Evolutionary conservation across 148 eudicot genomes (phyloP).

Genomic region (Dianthus caryophyllus): DNA sequence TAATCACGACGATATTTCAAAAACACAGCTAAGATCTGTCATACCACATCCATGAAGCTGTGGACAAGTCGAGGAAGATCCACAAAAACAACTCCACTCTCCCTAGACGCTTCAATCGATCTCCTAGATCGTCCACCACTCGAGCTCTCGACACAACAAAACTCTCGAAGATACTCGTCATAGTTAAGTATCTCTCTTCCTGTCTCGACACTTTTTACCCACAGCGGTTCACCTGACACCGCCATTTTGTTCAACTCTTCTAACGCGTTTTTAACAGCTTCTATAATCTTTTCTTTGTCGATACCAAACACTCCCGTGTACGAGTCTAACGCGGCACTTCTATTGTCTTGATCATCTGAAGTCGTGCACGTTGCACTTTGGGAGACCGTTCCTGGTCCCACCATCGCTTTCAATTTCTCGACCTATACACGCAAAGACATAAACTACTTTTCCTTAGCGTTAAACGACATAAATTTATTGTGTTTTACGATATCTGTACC

Average conservation of each 20-base stretch:
- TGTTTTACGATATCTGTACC: constrained; percentile 30
- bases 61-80: constrained; percentile 75
- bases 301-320: constrained; percentile 62
- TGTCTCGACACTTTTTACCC: constrained; percentile 78
- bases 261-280: constrained; percentile 41
- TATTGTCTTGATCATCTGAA: constrained; percentile 48
- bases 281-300: constrained; percentile 60
- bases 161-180: constrained; percentile 63
- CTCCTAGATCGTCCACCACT: constrained; percentile 38
- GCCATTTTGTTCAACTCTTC: constrained; percentile 85
- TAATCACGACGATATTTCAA: too few relatives aligned
- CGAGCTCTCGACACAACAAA: constrained; percentile 35
- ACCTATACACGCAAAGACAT: constrained; percentile 37
- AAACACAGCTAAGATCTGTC: neutral
- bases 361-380: constrained; percentile 52
- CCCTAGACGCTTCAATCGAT: constrained; percentile 88
- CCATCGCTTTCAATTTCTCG: constrained; percentile 60
- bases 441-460: neutral
- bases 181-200: constrained; percentile 85
- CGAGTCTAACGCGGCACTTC: constrained; percentile 58
- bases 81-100: constrained; percentile 60
- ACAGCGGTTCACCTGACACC: constrained; percentile 63
- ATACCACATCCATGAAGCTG: constrained; percentile 87
- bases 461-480: too few relatives aligned
- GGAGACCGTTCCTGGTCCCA: constrained; percentile 50